phyloP scores from a whole-genome alignment of 23 red algal genomes.

The Chondrus crispus region DNA sequence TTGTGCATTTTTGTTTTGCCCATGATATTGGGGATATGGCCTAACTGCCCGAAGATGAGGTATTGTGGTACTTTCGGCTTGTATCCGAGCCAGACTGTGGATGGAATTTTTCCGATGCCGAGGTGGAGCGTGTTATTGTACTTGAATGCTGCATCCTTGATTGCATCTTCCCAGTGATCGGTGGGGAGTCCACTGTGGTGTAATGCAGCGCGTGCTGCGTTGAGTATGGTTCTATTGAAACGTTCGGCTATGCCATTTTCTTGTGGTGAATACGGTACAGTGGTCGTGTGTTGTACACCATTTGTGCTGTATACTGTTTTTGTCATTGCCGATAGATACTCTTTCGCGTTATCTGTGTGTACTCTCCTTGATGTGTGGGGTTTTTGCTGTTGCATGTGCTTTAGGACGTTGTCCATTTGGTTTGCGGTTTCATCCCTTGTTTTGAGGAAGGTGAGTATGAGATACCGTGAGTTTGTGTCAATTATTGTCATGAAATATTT shows the following conservation, averaged over 20 bases:
- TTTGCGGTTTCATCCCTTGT: neutral
- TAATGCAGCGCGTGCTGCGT: neutral
- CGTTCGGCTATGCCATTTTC: conserved; percentile 2
- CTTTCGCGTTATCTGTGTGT: neutral
- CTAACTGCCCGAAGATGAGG: neutral
- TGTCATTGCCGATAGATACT: neutral
- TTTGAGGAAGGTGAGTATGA: neutral
- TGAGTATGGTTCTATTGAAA: neutral
- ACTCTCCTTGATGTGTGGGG: neutral
- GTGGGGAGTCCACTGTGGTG: neutral
- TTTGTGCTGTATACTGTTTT: neutral
- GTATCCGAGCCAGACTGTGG: neutral
- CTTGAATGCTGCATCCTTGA: conserved; percentile 2
- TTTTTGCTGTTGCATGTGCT: neutral
- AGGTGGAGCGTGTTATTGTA: neutral
- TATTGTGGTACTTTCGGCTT: neutral
- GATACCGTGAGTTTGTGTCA: neutral
- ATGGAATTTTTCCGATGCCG: neutral
- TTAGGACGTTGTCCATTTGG: neutral
- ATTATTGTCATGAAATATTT: conserved; percentile 2
- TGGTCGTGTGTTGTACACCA: neutral
- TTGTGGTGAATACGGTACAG: neutral
- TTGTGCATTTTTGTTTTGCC: neutral
- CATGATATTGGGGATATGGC: neutral
- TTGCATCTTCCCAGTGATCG: conserved; percentile 4